Evolutionary conservation across 768 basidiomycete species (phyloP).

Genomic region (Phylloporus sp.): DNA sequence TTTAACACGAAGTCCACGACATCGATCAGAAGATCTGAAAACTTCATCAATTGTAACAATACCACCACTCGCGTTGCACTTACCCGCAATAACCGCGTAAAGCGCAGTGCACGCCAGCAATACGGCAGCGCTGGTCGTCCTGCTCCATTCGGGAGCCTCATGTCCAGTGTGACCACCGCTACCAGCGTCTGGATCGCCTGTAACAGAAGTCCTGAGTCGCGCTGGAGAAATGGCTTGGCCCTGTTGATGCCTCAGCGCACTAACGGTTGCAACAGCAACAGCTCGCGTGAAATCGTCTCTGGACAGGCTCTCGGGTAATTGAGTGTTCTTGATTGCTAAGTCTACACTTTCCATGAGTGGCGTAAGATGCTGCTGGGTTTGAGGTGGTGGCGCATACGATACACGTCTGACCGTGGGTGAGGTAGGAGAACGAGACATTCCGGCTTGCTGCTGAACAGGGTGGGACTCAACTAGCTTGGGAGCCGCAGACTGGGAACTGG

Average conservation of each 20-base stretch:
- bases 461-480: conserved; percentile 26
- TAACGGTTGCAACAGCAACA: conserved; percentile 91
- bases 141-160: conserved; percentile 95
- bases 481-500: conserved; percentile 37
- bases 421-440: conserved; percentile 21
- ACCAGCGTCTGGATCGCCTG: conserved; percentile 37
- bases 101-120: conserved; percentile 84
- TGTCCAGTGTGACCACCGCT: conserved; percentile 73
- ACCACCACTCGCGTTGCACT: conserved; percentile 22
- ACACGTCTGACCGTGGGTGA: conserved; percentile 50
- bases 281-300: conserved; percentile 90
- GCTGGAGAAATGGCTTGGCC: conserved; percentile 45
- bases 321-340: conserved; percentile 60
- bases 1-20: conserved; percentile 92
- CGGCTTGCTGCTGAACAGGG: conserved; percentile 14
- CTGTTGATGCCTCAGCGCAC: conserved; percentile 79
- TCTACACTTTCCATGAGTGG: conserved; percentile 79
- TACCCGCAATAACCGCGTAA: conserved; percentile 95
- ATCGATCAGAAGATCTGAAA: conserved; percentile 83
- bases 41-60: not conserved
- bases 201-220: conserved; percentile 40
- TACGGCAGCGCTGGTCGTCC: conserved; percentile 84
- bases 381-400: conserved; percentile 46
- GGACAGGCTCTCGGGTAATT: conserved; percentile 59
- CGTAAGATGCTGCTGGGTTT: conserved; percentile 38